Base-by-base conservation (phyloP, 495 filamentous ascomycete species). In the Parachaetomium inaequale region DNA sequence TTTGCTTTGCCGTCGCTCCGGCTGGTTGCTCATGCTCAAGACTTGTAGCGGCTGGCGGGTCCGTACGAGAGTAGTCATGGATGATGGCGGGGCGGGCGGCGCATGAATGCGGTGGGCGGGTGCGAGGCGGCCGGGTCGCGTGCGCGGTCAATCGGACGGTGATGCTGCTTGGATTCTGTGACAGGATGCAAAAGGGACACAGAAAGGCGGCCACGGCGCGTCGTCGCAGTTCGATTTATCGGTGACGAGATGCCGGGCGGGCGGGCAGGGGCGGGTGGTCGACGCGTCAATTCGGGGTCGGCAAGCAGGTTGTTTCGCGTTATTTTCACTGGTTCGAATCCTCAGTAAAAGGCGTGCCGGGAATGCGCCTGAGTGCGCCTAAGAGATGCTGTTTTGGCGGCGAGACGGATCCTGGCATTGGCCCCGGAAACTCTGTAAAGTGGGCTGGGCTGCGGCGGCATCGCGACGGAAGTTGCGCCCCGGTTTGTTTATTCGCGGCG, bases 61-160 rank as follows among this genome's bases (percentile, higher is more conserved):
- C 70, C 76, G 79, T 70, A 85, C 76, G 75, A 85, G 75, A 70
- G 81, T 85, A 81, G 82, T 84, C 82, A 85, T 85, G 80, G 81
- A 83, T 63, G 56, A 55, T 74, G 78, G 69, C 69, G 71, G 59
- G 56, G 63, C 28, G 64, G 68, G 34, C 61, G 65, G 62, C 65
- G 66, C 67, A 73, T 75, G 28, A 63, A 68, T 42, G 50, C 63
- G 63, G 55, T 34, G 15, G 29, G 21, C 28, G 23, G 31, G 38
- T 29, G 42, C 12, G 45, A 31, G 29, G 15, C 15, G 15, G 26
- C n/a, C 17, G 49, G 7, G 10, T 52, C 49, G 49, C 26, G 49
- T 52, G 6, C 2, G 7, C 17, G 26, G n/a, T 52, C 17, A 46
- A 21, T 46, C n/a, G 42, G 42, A 46, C 19, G 19, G 42, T 40